Evolutionary conservation across 1,284 basidiomycete species (phyloP).

Genomic region (Cerrena zonata): DNA sequence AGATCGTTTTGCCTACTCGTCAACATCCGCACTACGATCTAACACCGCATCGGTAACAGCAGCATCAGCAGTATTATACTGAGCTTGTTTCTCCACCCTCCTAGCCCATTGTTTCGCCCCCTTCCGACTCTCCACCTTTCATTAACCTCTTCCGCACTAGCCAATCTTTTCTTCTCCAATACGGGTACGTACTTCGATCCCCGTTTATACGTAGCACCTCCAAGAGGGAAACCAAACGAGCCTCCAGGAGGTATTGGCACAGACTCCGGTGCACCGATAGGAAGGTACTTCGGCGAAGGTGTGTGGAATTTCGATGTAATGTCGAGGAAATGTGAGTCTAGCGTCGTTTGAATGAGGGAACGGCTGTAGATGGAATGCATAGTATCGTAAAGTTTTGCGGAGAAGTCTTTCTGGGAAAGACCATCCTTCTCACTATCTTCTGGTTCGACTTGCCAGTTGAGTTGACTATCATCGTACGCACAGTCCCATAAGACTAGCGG

Average conservation of each 20-base stretch:
- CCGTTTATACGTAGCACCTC: constrained; percentile 64
- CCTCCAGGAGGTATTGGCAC: constrained; percentile 10
- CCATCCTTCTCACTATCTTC: constrained; percentile 22
- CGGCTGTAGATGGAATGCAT: constrained; percentile 52
- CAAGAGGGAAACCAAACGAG: constrained; percentile 42
- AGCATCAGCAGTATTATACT: neutral
- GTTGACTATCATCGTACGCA: constrained; percentile 62
- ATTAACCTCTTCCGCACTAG: constrained; percentile 70
- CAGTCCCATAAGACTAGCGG: constrained; percentile 94
- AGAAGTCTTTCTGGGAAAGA: constrained; percentile 18
- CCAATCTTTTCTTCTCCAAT: constrained; percentile 59
- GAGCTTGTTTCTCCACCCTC: constrained; percentile 1
- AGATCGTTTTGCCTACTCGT: neutral
- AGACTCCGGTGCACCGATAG: constrained; percentile 23
- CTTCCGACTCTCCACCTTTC: constrained; percentile 70
- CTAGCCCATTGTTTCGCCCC: constrained; percentile 27
- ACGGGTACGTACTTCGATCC: constrained; percentile 63
- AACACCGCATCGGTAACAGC: neutral
- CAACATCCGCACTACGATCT: neutral
- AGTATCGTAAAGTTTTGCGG: constrained; percentile 49
- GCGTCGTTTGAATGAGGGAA: constrained; percentile 50
- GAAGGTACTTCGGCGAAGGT: constrained; percentile 30
- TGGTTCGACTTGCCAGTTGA: constrained; percentile 66
- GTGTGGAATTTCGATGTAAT: constrained; percentile 47
- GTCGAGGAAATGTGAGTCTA: constrained; percentile 60